Evolutionary conservation across 2,329 filamentous ascomycete species (phyloP).

Genomic region (Paecilomyces variotii): DNA sequence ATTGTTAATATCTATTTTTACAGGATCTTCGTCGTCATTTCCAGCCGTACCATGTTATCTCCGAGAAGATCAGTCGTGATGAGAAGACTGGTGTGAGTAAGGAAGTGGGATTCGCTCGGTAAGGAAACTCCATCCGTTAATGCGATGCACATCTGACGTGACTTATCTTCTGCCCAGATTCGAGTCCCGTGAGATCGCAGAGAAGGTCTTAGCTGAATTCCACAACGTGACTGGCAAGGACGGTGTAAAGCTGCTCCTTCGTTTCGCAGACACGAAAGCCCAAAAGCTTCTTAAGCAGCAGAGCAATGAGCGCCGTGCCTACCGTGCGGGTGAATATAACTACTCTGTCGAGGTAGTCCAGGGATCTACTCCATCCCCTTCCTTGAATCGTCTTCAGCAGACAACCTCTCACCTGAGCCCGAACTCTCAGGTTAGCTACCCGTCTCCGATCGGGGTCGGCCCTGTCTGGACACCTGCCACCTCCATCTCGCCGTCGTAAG

Average conservation of each 20-base stretch:
- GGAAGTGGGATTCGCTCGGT: slow-evolving; percentile 96
- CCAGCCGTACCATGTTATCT: slow-evolving; percentile 59
- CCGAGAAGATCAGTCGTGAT: slow-evolving; percentile 91
- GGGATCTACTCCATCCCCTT: slow-evolving; percentile 37
- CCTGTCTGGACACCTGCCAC: slow-evolving; percentile 40
- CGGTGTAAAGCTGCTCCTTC: slow-evolving; percentile 79
- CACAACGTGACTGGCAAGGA: slow-evolving; percentile 75
- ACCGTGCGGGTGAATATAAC: slow-evolving; percentile 93
- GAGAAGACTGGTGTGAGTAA: slow-evolving; percentile 79
- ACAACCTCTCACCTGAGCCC: slow-evolving; percentile 34
- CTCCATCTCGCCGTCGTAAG: slow-evolving; percentile 40
- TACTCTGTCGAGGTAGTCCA: slow-evolving; percentile 41
- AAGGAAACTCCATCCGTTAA: slow-evolving; percentile 24
- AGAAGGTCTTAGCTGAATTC: slow-evolving; percentile 78
- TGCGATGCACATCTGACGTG: slow-evolving; percentile 1
- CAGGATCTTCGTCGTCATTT: slow-evolving; percentile 62
- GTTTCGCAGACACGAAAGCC: slow-evolving; percentile 91
- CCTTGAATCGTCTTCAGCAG: slow-evolving; percentile 33
- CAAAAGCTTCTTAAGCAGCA: slow-evolving; percentile 96
- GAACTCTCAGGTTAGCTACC: slow-evolving; percentile 34
- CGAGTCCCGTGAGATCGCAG: slow-evolving; percentile 78
- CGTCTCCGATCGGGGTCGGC: slow-evolving; percentile 34
- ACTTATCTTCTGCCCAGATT: slow-evolving; percentile 53
- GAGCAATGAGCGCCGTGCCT: slow-evolving; percentile 88
- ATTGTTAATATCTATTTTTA: slow-evolving; percentile 21